Base-by-base conservation (phyloP, 1,139 yeast genomes). In the Yamadazyma triangularis region DNA sequence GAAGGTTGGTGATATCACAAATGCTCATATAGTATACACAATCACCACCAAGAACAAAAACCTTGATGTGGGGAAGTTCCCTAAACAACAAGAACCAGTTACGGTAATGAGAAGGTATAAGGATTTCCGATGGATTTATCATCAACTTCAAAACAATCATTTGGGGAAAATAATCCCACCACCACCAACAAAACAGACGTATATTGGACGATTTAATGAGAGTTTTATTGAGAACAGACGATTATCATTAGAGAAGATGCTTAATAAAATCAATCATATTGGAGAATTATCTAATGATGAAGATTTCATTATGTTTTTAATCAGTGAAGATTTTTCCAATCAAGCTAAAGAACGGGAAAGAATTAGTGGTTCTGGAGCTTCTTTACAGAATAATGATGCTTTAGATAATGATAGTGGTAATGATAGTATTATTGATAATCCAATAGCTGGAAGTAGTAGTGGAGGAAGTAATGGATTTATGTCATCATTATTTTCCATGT, bases 131-230 rank as follows among this genome's bases (percentile, higher is more conserved):
- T 67, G 97, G 97, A 69, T 91, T 16, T 89, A 87, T 56, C 87
- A 87, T 45, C 96, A 91, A 46, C 64, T 91, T 21, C 87, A 85
- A 49, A 75, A 76, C 42, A 86, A 82, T 46, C 88, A 91, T 50
- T 95, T 95, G 19, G 98, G 98, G 1, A 68, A 74, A 35, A 82
- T 93, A 25, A 80, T 93, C 16, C 98, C 98, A 1, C 96, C 98
- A 0, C 97, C 98, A 8, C 98, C 99, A 1, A 86, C 87, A 23
- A 93, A 93, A 51, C 97, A 91, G 56, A 85, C 87, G 0, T 66
- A 65, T 32, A 82, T 89, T 36, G 96, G 96, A 3, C 68, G 95
- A 41, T 83, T 82, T 58, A 86, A 87, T 48, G 89, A 85, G 44
- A 88, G 80, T 47, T 88, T 91, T 49, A 79, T 91, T 32, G 97